Evolutionary conservation across 805 yeast species (phyloP).

Genomic region (Saccharomycopsis sp.): DNA sequence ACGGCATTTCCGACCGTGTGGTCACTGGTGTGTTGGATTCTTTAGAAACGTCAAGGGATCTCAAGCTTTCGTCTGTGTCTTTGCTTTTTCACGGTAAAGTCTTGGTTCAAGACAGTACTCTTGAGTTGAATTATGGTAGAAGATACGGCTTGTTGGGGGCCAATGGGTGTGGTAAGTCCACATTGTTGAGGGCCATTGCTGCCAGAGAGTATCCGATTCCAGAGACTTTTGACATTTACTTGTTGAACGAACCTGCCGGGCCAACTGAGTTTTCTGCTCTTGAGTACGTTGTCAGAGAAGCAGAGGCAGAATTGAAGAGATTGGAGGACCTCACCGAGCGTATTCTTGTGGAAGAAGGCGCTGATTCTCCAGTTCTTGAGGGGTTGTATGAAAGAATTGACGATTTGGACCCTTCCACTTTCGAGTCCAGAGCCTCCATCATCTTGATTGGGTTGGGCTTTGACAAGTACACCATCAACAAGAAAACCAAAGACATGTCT

Average conservation of each 20-base stretch:
- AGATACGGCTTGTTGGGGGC: conserved; percentile 97
- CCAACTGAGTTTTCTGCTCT: conserved; percentile 87
- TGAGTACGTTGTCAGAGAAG: conserved; percentile 95
- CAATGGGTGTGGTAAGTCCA: conserved; percentile 98
- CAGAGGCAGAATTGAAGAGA: conserved; percentile 84
- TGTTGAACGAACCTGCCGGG: conserved; percentile 96
- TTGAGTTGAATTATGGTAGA: conserved; percentile 95
- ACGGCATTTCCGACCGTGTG: conserved; percentile 94
- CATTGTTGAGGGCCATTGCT: conserved; percentile 86
- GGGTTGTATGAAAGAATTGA: conserved; percentile 92
- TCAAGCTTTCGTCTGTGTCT: conserved; percentile 83
- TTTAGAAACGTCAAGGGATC: conserved; percentile 83
- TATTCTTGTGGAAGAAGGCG: conserved; percentile 82
- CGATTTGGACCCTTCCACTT: conserved; percentile 90
- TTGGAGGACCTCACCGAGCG: conserved; percentile 88
- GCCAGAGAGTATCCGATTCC: conserved; percentile 96
- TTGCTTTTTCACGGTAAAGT: conserved; percentile 97
- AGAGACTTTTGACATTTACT: conserved; percentile 79
- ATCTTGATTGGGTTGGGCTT: conserved; percentile 97
- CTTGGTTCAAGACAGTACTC: conserved; percentile 78
- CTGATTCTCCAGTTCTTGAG: conserved; percentile 80
- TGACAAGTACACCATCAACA: conserved; percentile 74
- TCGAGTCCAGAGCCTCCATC: conserved; percentile 92
- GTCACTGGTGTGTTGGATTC: conserved; percentile 95
- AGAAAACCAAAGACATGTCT: conserved; percentile 97